Percentiles rank a stretch among this genome's conserved stretches.
Evolutionary conservation across 176 grass and related monocot species (phyloP).

Genomic region (Bothriochloa decipiens): DNA sequence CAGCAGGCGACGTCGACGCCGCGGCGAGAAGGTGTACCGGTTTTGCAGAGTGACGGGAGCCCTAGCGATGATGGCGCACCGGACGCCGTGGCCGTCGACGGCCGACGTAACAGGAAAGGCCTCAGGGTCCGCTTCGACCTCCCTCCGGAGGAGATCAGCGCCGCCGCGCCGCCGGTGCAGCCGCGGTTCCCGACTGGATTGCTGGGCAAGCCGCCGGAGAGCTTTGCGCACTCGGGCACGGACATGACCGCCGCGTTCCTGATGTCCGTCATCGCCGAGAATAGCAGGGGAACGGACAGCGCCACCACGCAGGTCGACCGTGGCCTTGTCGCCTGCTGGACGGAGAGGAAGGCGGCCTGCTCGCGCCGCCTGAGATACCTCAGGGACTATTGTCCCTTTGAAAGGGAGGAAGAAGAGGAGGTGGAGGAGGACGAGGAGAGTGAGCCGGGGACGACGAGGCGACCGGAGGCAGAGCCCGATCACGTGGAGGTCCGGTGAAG

Average conservation of each 20-base stretch:
- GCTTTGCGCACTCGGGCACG: neutral
- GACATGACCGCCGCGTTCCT: conserved; percentile 6
- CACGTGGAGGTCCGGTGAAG: neutral
- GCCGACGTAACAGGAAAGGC: neutral
- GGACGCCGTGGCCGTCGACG: neutral
- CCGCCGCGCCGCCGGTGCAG: neutral
- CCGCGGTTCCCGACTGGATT: conserved; percentile 9
- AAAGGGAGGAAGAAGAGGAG: neutral
- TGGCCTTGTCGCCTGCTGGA: neutral
- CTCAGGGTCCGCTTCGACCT: neutral
- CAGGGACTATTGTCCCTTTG: conserved; percentile 24
- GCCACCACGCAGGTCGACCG: neutral
- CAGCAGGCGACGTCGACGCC: neutral
- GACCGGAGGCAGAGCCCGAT: neutral
- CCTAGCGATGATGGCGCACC: neutral
- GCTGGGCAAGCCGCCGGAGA: neutral
- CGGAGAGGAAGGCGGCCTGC: neutral
- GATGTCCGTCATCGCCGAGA: neutral
- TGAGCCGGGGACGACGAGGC: neutral
- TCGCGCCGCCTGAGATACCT: conserved; percentile 11
- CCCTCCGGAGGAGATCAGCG: neutral
- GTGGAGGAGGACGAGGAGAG: neutral
- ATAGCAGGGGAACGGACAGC: neutral
- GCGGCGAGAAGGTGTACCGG: neutral
- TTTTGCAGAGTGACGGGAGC: neutral